phyloP scores from a whole-genome alignment of 106 monocot species.

The Chionographis japonica region DNA sequence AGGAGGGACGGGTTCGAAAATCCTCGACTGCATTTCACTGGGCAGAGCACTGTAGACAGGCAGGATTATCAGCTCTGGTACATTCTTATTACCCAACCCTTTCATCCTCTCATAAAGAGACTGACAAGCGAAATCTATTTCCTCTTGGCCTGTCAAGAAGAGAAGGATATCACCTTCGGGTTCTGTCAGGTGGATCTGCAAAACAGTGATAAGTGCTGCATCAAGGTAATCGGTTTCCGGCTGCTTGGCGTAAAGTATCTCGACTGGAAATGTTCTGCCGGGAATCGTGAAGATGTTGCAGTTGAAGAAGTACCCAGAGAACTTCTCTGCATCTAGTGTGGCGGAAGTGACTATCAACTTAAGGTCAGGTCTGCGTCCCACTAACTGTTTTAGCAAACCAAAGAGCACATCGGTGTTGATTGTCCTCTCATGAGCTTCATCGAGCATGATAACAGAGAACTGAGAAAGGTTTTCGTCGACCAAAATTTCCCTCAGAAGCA shows the following conservation, averaged over 20 bases:
- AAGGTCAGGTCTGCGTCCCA: conserved; percentile 71
- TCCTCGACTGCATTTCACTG: conserved; percentile 96
- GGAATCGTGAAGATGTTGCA: conserved; percentile 94
- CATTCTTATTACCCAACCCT: conserved; percentile 71
- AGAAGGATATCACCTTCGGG: conserved; percentile 93
- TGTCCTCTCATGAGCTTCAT: conserved; percentile 97
- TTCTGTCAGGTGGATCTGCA: conserved; percentile 92
- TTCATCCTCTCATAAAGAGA: conserved; percentile 97
- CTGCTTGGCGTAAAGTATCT: conserved; percentile 87
- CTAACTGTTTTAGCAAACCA: conserved; percentile 80
- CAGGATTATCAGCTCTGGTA: conserved; percentile 90
- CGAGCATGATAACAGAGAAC: conserved; percentile 93
- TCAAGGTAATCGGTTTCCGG: conserved; percentile 93
- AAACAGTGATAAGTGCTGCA: conserved; percentile 83
- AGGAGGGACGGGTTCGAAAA: conserved; percentile 84
- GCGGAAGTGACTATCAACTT: conserved; percentile 92
- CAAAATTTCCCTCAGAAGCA: conserved; percentile 85
- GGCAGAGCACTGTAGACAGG: conserved; percentile 96
- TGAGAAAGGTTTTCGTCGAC: conserved; percentile 84
- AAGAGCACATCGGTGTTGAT: conserved; percentile 89
- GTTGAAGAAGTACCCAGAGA: conserved; percentile 94
- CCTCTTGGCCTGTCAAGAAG: conserved; percentile 92
- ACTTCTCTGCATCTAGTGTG: conserved; percentile 92
- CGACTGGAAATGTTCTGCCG: conserved; percentile 91
- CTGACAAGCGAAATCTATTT: conserved; percentile 94